Conservation (phyloP, 768 basidiomycete species). For the Panellus pusillus region DNA sequence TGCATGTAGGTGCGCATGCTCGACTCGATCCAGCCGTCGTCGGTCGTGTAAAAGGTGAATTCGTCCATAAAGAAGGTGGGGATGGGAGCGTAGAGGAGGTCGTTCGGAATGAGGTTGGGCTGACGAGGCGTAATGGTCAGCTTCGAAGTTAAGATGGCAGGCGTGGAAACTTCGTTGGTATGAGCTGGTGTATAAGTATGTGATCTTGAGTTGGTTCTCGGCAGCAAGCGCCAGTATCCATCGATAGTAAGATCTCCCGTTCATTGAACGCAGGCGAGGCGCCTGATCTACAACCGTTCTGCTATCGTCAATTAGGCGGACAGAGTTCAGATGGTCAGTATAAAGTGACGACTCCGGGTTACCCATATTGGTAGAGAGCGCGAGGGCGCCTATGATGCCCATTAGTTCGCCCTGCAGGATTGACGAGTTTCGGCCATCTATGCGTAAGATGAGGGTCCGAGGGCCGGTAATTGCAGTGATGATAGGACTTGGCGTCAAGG, state of each 20-base stretch:
- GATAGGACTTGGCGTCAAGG: too few species aligned
- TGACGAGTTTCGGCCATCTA: constrained; percentile 16
- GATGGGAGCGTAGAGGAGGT: constrained; percentile 4
- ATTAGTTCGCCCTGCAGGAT: constrained; percentile 27
- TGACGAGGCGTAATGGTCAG: constrained; percentile 10
- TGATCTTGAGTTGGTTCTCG: background rate
- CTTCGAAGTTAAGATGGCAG: constrained; percentile 7
- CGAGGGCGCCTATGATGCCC: constrained; percentile 20
- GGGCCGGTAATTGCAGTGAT: too few species aligned
- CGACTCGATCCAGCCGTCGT: constrained; percentile 8
- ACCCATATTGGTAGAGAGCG: constrained; percentile 1
- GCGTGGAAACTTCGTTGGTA: background rate
- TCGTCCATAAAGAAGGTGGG: constrained; percentile 20
- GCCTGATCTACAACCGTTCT: constrained; percentile 12
- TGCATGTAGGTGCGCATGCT: background rate
- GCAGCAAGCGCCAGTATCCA: constrained; percentile 23
- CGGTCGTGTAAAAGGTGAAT: background rate
- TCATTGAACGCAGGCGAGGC: constrained; percentile 14
- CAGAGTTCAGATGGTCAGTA: constrained; percentile 28
- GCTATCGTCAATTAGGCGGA: constrained; percentile 22
- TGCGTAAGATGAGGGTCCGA: too few species aligned
- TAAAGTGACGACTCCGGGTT: constrained; percentile 1
- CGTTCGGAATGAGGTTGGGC: background rate
- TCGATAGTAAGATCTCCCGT: constrained; percentile 24
- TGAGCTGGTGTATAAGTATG: constrained; percentile 6